A percentile compares a stretch with the other conserved stretches of the same genome.
phyloP scores from a whole-genome alignment of 805 yeast species.

The Komagataella pastoris region DNA sequence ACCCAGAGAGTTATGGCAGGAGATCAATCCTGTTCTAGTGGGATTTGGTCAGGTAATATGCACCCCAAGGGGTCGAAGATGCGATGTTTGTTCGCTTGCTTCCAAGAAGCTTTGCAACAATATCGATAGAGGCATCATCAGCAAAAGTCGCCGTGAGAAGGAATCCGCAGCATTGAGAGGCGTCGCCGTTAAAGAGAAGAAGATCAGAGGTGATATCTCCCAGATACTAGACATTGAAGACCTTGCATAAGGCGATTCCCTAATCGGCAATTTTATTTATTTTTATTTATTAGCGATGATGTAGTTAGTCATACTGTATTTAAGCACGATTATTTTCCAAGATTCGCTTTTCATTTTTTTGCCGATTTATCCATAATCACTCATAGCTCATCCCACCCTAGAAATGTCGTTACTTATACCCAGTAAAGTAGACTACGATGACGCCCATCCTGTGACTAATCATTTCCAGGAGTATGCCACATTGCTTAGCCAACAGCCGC shows the following conservation, averaged over 20 bases:
- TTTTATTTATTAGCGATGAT: not conserved
- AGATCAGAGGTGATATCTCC: not conserved
- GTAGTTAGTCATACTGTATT: not conserved
- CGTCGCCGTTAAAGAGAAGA: not conserved
- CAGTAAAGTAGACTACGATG: not conserved
- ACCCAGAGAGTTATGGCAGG: constrained; percentile 64
- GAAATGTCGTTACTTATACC: not conserved
- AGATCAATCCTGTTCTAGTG: constrained; percentile 74
- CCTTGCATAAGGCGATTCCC: not conserved
- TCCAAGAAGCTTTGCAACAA: constrained; percentile 42
- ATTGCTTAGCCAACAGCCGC: not conserved
- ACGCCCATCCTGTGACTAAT: not conserved
- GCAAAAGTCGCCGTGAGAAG: not conserved
- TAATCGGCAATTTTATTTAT: not conserved
- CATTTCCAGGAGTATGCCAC: not conserved
- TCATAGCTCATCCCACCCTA: no score
- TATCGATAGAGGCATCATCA: constrained; percentile 23
- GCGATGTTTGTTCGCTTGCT: constrained; percentile 57
- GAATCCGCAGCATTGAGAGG: not conserved
- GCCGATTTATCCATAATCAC: not conserved
- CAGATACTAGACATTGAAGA: not conserved
- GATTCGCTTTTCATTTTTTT: not conserved
- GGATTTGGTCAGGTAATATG: constrained; percentile 93
- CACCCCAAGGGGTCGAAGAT: constrained; percentile 52
- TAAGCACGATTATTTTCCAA: not conserved